Base-by-base conservation (phyloP, 306 rosid species). In the Astragalus glycyphyllos region DNA sequence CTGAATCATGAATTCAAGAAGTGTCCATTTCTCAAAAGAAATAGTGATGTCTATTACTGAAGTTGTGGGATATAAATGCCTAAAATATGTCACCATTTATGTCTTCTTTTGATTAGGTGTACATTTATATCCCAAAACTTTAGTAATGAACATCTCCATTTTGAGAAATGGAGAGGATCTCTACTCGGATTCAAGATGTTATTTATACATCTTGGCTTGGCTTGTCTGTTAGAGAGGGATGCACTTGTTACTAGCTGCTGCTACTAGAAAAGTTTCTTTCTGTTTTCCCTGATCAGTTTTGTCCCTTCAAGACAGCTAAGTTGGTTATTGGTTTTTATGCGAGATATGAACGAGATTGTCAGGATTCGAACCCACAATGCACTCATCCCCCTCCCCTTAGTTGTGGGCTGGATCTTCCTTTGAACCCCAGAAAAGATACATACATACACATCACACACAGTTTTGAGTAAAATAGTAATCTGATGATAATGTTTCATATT, bases 401-500 rank as follows among this genome's bases (percentile, higher is more conserved):
- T 40, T 40, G 45, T 40, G 7, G 40, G 45, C 11, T 40, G 45
- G 45, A 40, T 40, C 45, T 40, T 8, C 45, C 38, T 1, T 40
- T 40, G 11, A 40, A 40, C 45, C 2, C 2, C 45, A 6, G 11
- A 40, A 40, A 40, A 6, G 31, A 26, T 26, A 40, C 1, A 7
- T 40, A 40, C 11, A 40, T 7, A 40, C 1, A 35, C 6, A 13
- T 26, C 42, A 60, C 49, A n/a, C n/a, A 10, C 15, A 20, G 26
- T n/a, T 35, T 26, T 29, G 32, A 60, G 32, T 49, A n/a, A 48
- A 56, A 6, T 38, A 54, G 7, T 34, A 40, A 15, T 45, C 41
- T 71, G 53, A 80, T 63, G 15, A 73, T 65, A 53, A 32, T 48
- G 40, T 13, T 61, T 49, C 61, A 23, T 60, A 73, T 72, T 54